Evolutionary conservation across 2,329 filamentous ascomycete species (phyloP), one percentile per base, ranked within the genome.

Genomic region (Trichocomaceae sp.): DNA sequence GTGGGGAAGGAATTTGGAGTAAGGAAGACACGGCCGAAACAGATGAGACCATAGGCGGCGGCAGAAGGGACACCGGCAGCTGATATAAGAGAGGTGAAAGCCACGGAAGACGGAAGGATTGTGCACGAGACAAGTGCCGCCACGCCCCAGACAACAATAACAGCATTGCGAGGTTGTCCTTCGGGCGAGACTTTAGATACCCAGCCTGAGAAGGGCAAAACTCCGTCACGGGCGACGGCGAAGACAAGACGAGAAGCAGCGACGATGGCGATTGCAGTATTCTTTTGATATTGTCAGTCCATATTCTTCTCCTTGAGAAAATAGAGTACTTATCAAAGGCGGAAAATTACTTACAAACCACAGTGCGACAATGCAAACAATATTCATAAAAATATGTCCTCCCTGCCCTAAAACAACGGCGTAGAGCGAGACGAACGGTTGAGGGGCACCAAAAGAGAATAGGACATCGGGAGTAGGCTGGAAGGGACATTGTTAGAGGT

Each of bases 241-340:
- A 83, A 84, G 59, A 84, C 80, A 1, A 83, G 73, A n/a, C 81
- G 77, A 3, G 81, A 83, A 13, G 79, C 79, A 7, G 81, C 81
- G 12, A 82, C 75, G 45, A 83, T 77, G 19, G 80, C 79, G 54
- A 83, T 80, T 0, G 80, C 80, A 1, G 80, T 83, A 64, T 83
- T 83, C 78, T 70, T 17, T 20, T 15, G 26, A 61, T 50, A 1
- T 26, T 29, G 45, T 41, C 15, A 42, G 31, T n/a, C 22, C 22
- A 35, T 60, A 57, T 19, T 50, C 41, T 47, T 8, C 31, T 35
- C 13, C 13, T 58, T 55, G 5, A 55, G 10, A 31, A 5, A 55
- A 56, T 54, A 7, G 23, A 4, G 13, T 15, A 26, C 10, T 13
- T 5, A 22, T 17, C n/a, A n/a, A n/a, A 51, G 52, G 50, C 23